These are phyloP conservation scores for Myrica gale DNA, from an alignment of 306 rosid species.

Conservation along the genomic window DNA sequence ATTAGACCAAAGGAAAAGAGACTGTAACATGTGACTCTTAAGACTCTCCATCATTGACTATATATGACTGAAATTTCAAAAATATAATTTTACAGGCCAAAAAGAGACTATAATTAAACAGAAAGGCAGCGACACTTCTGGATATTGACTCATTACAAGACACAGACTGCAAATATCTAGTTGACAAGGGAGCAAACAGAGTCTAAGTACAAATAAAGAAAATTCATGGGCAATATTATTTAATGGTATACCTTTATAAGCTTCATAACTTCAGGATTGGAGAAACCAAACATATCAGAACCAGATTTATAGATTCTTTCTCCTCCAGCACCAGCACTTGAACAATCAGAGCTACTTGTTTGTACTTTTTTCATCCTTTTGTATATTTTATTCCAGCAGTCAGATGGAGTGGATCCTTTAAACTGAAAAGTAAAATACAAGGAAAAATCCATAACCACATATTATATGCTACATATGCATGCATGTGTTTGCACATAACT, in stretches of 20 bases:
- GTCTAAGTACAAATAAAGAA: constrained; percentile 2
- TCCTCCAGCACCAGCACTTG: constrained; percentile 41
- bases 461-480: not conserved
- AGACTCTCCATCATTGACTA: no score
- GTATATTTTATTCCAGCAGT: constrained; percentile 89
- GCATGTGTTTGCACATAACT: not conserved
- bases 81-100: not conserved
- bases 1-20: no score
- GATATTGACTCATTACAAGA: not conserved
- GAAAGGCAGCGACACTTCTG: not conserved
- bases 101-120: not conserved
- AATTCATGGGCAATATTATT: not conserved
- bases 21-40: no score
- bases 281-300: constrained; percentile 93
- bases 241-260: constrained; percentile 62
- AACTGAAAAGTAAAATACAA: constrained; percentile 47
- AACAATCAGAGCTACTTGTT: constrained; percentile 46
- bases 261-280: constrained; percentile 71
- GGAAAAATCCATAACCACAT: not conserved
- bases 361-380: constrained; percentile 58
- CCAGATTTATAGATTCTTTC: constrained; percentile 64
- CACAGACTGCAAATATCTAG: not conserved
- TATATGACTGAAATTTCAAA: not conserved
- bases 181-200: not conserved
- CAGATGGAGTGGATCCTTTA: constrained; percentile 73